These are phyloP conservation scores for Ophiostoma angusticollis DNA, from an alignment of 2,329 filamentous ascomycete genomes.

Conservation along the genomic window DNA sequence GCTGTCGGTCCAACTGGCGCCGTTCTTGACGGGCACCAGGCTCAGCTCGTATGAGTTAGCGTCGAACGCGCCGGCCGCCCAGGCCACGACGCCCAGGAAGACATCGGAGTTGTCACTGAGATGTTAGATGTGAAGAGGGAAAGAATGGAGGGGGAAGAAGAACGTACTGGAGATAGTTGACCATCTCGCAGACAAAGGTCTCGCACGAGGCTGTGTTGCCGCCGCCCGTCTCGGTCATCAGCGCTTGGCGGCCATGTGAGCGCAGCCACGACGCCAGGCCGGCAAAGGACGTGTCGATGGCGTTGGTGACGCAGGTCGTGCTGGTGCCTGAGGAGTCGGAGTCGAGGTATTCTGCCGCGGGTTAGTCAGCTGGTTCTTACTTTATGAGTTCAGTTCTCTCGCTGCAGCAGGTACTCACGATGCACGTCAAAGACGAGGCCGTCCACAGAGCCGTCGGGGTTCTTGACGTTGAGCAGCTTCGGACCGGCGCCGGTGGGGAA, in stretches of 20 bases:
- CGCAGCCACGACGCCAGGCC: constrained; percentile 24
- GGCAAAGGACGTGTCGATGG: constrained; percentile 25
- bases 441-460: constrained; percentile 42
- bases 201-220: constrained; percentile 24
- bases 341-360: constrained; percentile 50
- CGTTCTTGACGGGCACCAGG: constrained; percentile 18
- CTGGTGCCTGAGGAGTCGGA: constrained; percentile 41
- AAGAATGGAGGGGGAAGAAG: not conserved
- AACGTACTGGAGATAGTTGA: constrained; percentile 27
- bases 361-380: too few species aligned
- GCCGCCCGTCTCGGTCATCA: constrained; percentile 26
- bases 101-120: constrained; percentile 18
- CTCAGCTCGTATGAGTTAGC: constrained; percentile 16
- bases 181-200: constrained; percentile 20
- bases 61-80: constrained; percentile 17
- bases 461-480: constrained; percentile 39
- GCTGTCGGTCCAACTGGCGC: constrained; percentile 12
- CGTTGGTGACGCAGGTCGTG: constrained; percentile 37
- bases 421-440: constrained; percentile 43
- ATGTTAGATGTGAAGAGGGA: not conserved
- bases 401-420: too few species aligned
- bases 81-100: constrained; percentile 18
- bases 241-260: constrained; percentile 20
- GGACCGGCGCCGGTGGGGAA: constrained; percentile 8
- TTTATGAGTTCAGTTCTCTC: too few species aligned